Evolutionary conservation across 306 rosid genomes (phyloP).

Genomic region (Corylus americana): DNA sequence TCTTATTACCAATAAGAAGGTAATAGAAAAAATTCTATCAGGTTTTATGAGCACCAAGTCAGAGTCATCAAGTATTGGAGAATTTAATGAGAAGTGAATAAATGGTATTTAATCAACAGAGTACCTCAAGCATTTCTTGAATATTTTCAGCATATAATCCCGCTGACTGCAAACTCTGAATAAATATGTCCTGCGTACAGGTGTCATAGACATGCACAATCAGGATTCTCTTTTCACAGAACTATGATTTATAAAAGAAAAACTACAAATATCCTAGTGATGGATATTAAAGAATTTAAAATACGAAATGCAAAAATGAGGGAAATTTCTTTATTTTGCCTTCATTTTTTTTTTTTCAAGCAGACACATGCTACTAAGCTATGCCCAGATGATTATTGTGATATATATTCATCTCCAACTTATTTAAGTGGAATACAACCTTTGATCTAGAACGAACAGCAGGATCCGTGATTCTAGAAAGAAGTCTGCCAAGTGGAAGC

Average conservation of each 20-base stretch:
- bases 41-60: constrained; percentile 24
- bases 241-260: background rate
- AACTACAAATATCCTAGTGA: background rate
- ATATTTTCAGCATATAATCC: constrained; percentile 61
- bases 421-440: constrained; percentile 52
- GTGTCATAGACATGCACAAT: constrained; percentile 30
- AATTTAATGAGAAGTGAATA: constrained; percentile 22
- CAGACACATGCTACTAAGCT: constrained; percentile 16
- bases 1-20: constrained; percentile 17
- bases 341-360: background rate
- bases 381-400: constrained; percentile 13
- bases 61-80: constrained; percentile 19
- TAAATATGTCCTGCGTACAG: constrained; percentile 75
- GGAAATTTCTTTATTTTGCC: background rate
- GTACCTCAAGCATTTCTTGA: constrained; percentile 76
- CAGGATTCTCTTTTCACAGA: constrained; percentile 16
- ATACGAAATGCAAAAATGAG: background rate
- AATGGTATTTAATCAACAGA: constrained; percentile 19
- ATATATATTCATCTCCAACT: constrained; percentile 20
- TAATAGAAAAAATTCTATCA: constrained; percentile 9
- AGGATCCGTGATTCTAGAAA: constrained; percentile 85
- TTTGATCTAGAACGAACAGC: constrained; percentile 84
- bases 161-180: constrained; percentile 75
- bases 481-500: constrained; percentile 95
- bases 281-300: background rate